A percentile compares a stretch with the other conserved stretches of the same genome.
Conservation (phyloP, 768 basidiomycete species). For the Leccinum olivaceopallidum region DNA sequence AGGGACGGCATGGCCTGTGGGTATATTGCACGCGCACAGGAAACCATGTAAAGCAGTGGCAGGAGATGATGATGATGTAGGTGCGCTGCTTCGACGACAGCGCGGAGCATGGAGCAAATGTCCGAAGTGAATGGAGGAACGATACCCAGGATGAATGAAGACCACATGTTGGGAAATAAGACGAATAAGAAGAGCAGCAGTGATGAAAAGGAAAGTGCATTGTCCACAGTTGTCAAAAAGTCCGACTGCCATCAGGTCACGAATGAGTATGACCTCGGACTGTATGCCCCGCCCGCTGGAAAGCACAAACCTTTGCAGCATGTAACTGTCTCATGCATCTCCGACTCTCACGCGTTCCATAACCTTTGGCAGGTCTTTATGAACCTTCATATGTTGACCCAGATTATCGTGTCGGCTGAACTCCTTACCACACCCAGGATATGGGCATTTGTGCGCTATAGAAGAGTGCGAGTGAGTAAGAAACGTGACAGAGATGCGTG, state of each 20-base stretch:
- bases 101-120: slow-evolving; percentile 22
- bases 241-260: slow-evolving; percentile 28
- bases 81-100: slow-evolving; percentile 19
- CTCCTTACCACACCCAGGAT: slow-evolving; percentile 77
- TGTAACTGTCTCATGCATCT: slow-evolving; percentile 19
- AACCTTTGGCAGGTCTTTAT: slow-evolving; percentile 42
- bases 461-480: slow-evolving; percentile 6
- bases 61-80: slow-evolving; percentile 11
- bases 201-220: slow-evolving; percentile 25
- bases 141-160: slow-evolving; percentile 22
- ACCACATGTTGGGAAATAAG: slow-evolving; percentile 28
- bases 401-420: slow-evolving; percentile 90
- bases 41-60: slow-evolving; percentile 9
- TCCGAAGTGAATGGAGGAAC: slow-evolving; percentile 25
- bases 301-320: slow-evolving; percentile 20
- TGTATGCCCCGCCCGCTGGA: slow-evolving; percentile 1
- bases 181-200: slow-evolving; percentile 21
- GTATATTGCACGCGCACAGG: slow-evolving; percentile 20
- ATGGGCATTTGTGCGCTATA: slow-evolving; percentile 78
- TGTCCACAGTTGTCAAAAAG: slow-evolving; percentile 26
- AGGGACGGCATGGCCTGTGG: slow-evolving; percentile 21
- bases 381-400: slow-evolving; percentile 85
- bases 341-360: slow-evolving; percentile 28
- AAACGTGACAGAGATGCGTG: slow-evolving; percentile 7
- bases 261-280: slow-evolving; percentile 28